phyloP scores from a whole-genome alignment of 2,329 filamentous ascomycete genomes.

The Macrophomina tecta region DNA sequence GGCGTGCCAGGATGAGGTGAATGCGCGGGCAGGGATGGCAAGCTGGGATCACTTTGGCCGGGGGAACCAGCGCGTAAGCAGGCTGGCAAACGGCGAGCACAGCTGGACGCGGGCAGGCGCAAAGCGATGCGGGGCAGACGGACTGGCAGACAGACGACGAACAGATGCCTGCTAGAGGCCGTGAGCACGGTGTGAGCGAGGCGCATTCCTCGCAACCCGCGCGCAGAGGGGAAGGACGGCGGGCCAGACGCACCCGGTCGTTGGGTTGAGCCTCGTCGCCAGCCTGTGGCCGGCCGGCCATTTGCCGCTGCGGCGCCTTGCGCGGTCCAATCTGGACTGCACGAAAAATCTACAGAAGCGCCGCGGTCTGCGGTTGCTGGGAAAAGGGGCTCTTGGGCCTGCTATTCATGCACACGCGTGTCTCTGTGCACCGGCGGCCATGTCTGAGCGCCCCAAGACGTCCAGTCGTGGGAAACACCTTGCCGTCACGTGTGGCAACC shows the following conservation, averaged over 20 bases:
- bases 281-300: slow-evolving; percentile 11
- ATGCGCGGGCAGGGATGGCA: slow-evolving; percentile 24
- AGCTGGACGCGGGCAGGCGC: slow-evolving; percentile 1
- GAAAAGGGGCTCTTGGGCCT: slow-evolving; percentile 1
- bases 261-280: slow-evolving; percentile 5
- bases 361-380: background rate
- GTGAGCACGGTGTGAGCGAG: background rate
- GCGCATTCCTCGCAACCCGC: slow-evolving; percentile 6
- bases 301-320: slow-evolving; percentile 14
- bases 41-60: slow-evolving; percentile 22
- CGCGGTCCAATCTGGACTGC: slow-evolving; percentile 5
- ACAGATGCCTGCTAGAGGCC: background rate
- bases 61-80: slow-evolving; percentile 25
- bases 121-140: background rate
- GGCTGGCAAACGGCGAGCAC: slow-evolving; percentile 11
- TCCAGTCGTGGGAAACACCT: background rate
- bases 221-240: background rate
- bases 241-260: slow-evolving; percentile 16
- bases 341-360: slow-evolving; percentile 1
- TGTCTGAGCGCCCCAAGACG: slow-evolving; percentile 9
- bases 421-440: background rate
- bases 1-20: slow-evolving; percentile 28
- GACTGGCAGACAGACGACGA: background rate
- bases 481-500: background rate
- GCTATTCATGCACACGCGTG: slow-evolving; percentile 8